phyloP scores from a whole-genome alignment of 2,329 filamentous ascomycete species.

The Penicillium vulpinum region DNA sequence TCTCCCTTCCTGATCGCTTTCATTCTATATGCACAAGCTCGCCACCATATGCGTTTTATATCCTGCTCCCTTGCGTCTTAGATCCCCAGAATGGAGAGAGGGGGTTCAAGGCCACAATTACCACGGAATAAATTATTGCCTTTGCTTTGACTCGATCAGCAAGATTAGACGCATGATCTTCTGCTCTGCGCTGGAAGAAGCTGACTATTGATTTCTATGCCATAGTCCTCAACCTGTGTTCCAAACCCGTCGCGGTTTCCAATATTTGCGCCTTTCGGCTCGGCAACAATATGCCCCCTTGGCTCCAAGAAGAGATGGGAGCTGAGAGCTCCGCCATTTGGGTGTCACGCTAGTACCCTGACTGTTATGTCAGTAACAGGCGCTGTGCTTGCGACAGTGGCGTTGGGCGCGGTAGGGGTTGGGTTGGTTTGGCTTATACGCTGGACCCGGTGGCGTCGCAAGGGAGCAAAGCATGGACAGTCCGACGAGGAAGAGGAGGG shows the following conservation, averaged over 20 bases:
- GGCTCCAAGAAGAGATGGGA: constrained; percentile 45
- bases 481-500: background rate
- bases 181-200: background rate
- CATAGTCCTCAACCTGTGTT: constrained; percentile 42
- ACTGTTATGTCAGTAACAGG: constrained; percentile 39
- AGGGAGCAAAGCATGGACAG: constrained; percentile 11
- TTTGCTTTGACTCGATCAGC: background rate
- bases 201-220: background rate
- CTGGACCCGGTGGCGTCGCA: constrained; percentile 11
- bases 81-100: constrained; percentile 6
- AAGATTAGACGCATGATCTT: background rate
- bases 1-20: background rate
- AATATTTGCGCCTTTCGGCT: constrained; percentile 40
- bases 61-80: constrained; percentile 9
- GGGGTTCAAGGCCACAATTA: background rate
- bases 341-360: constrained; percentile 44
- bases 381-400: constrained; percentile 33
- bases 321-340: constrained; percentile 39
- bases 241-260: constrained; percentile 38
- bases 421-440: constrained; percentile 19
- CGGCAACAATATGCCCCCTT: constrained; percentile 41
- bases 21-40: background rate
- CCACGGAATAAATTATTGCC: background rate
- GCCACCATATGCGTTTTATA: background rate
- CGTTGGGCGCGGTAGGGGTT: constrained; percentile 21